These are phyloP conservation scores for Suhomyces kunorum DNA, from an alignment of 1,139 yeast genomes.

Conservation along the genomic window DNA sequence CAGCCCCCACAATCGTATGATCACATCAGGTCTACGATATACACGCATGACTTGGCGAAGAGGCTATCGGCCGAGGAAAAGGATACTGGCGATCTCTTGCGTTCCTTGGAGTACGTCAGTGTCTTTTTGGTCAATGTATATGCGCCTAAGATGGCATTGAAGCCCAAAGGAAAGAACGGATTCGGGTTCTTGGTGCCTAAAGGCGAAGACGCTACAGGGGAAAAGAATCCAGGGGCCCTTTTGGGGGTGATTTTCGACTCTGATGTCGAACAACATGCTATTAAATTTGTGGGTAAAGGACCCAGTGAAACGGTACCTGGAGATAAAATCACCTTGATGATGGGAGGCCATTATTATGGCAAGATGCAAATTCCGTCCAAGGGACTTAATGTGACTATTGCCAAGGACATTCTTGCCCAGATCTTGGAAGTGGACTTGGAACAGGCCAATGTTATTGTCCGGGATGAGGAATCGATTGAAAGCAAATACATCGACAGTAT, in stretches of 20 bases:
- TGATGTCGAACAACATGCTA: conserved; percentile 60
- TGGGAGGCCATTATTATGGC: conserved; percentile 72
- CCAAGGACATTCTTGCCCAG: conserved; percentile 47
- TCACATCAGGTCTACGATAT: conserved; percentile 61
- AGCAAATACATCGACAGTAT: conserved; percentile 24
- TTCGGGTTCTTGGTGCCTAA: conserved; percentile 88
- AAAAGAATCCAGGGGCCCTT: conserved; percentile 57
- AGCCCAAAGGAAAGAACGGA: conserved; percentile 57
- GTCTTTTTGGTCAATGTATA: conserved; percentile 64
- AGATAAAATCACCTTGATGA: conserved; percentile 75
- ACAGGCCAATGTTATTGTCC: conserved; percentile 24
- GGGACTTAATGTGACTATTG: conserved; percentile 44
- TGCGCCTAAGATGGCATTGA: conserved; percentile 27
- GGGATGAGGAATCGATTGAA: conserved; percentile 28
- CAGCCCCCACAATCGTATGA: conserved; percentile 31
- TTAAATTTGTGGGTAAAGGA: conserved; percentile 12
- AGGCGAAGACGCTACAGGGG: conserved; percentile 24
- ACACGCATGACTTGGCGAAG: conserved; percentile 35
- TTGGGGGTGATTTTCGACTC: conserved; percentile 93
- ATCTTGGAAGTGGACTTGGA: conserved; percentile 52
- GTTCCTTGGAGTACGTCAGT: conserved; percentile 47
- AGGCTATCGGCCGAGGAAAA: conserved; percentile 13
- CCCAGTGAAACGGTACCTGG: neutral
- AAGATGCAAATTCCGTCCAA: conserved; percentile 44
- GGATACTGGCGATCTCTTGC: conserved; percentile 5